Base-by-base conservation (phyloP, 805 yeast genomes). In the Metschnikowia amazonensis region DNA sequence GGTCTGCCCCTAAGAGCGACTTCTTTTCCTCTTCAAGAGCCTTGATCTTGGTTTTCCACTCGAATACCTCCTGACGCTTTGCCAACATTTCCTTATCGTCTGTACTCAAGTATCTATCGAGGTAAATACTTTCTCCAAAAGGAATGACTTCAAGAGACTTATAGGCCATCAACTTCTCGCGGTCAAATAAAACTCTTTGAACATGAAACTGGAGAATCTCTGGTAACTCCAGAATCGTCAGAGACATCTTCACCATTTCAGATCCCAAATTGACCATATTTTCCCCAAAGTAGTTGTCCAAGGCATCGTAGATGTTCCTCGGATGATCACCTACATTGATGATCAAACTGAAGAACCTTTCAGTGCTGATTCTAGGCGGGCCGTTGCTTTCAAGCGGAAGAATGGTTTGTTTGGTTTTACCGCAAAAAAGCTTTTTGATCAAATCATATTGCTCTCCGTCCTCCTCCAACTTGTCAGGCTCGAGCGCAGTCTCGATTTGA, bases 271-370 rank as follows among this genome's bases (percentile, higher is more conserved):
- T 76, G 10, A 89, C 74, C 16, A 79, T 62, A 53, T 88, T 96
- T 44, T 84, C 89, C 42, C 80, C 79, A 60, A 90, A 90, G 56
- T 82, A 86, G 14, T 81, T 78, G 63, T 94, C 98, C 43, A 94
- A 72, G 0, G 97, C 94, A 62, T 88, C 97, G 60, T 94, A 92
- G 13, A 92, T 78, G 60, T 86, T 86, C 56, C 83, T 81, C 2
- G 98, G 96, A 46, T 88, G 92, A 51, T 85, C 92, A 34, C 90
- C 85, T 29, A 92, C 84, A 55, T 89, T 90, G 13, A 92, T 89
- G 53, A 90, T 77, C 52, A 94, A 67, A 50, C 89, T 86, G 44
- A 85, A 76, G 57, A 88, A 92, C 43, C 96, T 66, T 61, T 92
- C 97, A 28, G 74, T 69, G 3, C 70, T 63, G 4, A 63, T 53